phyloP scores from a whole-genome alignment of 208 protist genomes.

The Wallacemonas sp. region DNA sequence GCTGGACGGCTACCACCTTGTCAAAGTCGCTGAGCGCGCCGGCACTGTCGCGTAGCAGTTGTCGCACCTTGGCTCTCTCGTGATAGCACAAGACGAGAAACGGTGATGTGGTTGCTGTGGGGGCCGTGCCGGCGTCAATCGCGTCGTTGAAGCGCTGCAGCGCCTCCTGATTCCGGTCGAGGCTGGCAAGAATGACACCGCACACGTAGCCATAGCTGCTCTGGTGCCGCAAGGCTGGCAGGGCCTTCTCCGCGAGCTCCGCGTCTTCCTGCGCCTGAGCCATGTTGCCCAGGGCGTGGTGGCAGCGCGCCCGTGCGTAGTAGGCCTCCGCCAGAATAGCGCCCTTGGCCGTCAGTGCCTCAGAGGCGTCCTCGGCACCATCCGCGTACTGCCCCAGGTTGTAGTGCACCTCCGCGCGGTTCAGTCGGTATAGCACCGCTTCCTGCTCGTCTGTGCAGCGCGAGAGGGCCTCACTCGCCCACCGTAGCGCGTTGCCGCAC shows the following conservation, averaged over 20 bases:
- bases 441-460: conserved; percentile 11
- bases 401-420: conserved; percentile 32
- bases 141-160: conserved; percentile 46
- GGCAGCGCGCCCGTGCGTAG: conserved; percentile 80
- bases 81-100: conserved; percentile 45
- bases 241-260: conserved; percentile 39
- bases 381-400: conserved; percentile 23
- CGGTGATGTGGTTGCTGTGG: background rate
- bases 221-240: conserved; percentile 38
- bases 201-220: conserved; percentile 48
- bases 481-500: conserved; percentile 51
- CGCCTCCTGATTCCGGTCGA: conserved; percentile 34
- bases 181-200: conserved; percentile 47
- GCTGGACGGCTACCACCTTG: conserved; percentile 59
- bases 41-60: conserved; percentile 54
- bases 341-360: conserved; percentile 5
- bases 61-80: conserved; percentile 85
- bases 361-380: conserved; percentile 26
- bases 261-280: conserved; percentile 58
- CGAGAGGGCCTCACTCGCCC: conserved; percentile 34
- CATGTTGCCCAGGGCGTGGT: conserved; percentile 59
- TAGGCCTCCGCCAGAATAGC: conserved; percentile 42
- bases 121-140: conserved; percentile 33
- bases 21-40: conserved; percentile 80
- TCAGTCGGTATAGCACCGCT: conserved; percentile 11